Base-by-base conservation (phyloP, 306 rosid genomes). In the Cyclanthera cordifolia region DNA sequence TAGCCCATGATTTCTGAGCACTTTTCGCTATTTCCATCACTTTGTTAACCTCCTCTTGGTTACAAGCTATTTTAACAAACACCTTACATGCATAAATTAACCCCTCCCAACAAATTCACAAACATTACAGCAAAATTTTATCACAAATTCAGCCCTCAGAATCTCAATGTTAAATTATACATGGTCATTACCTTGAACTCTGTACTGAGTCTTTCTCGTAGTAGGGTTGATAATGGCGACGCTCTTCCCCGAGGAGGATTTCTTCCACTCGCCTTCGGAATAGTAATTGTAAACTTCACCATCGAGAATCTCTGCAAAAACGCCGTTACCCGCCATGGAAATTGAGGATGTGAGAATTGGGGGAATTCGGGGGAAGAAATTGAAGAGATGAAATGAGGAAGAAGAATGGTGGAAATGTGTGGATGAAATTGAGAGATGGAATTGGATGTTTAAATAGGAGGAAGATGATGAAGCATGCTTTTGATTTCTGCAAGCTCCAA, bases 1-100 rank as follows among this genome's bases (percentile, higher is more conserved):
- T 94, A 2, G 99, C 97, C 99, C 96, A 94, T 65, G 76, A 68
- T 71, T 94, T 90, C 69, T 94, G 99, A 27, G 97, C 99, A 7
- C 84, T 60, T 78, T 90, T 90, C 70, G 97, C 88, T 6, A 74
- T 76, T 39, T 90, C 96, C 85, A 94, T 88, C 6, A 83, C 95
- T 81, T 83, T 86, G 69, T 94, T 94, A 53, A 94, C 99, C 84
- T 90, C 99, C 78, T 85, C 97, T 79, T 88, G 95, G 74, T 91
- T 81, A 69, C 99, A 94, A 54, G 95, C 99, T 94, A 80, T 78
- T 16, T 57, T 15, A 27, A 6, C 65, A 57, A 57, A 59, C 67
- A 59, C 25, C 63, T 0, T 14, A 55, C 8, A 55, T 17, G 4
- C 63, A 55, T 25, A 6, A 55, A 55, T 55, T 2, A 5, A 37